Evolutionary conservation across 202 grass and related monocot species (phyloP).

Genomic region (Setaria viridis): DNA sequence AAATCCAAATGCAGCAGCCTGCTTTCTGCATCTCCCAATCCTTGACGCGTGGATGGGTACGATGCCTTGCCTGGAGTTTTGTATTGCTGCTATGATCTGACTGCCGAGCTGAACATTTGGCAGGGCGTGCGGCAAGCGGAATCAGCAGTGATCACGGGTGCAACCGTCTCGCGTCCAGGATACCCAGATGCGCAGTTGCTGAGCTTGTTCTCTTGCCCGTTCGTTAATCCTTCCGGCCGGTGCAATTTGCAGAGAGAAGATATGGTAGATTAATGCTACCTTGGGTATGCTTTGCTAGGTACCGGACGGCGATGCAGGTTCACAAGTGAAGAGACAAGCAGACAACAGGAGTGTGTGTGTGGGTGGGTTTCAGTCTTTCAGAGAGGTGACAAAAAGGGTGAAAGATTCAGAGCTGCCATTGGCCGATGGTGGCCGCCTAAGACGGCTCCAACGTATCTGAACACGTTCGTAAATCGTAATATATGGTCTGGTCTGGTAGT

Average conservation of each 20-base stretch:
- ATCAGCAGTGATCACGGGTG: conserved; percentile 23
- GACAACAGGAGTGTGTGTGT: neutral
- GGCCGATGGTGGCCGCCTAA: neutral
- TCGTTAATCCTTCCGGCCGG: conserved; percentile 23
- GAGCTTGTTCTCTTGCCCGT: neutral
- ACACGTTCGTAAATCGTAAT: neutral
- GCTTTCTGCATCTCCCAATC: neutral
- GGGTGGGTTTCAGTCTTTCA: neutral
- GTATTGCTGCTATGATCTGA: neutral
- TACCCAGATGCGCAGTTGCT: neutral
- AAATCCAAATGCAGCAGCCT: conserved; percentile 10
- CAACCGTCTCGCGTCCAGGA: neutral
- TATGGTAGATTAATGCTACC: neutral
- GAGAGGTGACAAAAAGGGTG: neutral
- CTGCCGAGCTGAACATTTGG: conserved; percentile 18
- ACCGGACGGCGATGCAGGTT: neutral
- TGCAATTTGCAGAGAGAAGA: conserved; percentile 28
- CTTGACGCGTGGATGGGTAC: neutral
- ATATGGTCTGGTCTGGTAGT: too few relatives aligned
- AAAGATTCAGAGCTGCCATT: neutral
- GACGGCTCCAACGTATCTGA: neutral
- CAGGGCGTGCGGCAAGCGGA: neutral
- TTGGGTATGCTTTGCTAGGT: neutral
- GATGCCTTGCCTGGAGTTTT: conserved; percentile 2
- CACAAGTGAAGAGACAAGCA: neutral